phyloP scores from a whole-genome alignment of 1,139 yeast species.

The Starmera stellimalicola region DNA sequence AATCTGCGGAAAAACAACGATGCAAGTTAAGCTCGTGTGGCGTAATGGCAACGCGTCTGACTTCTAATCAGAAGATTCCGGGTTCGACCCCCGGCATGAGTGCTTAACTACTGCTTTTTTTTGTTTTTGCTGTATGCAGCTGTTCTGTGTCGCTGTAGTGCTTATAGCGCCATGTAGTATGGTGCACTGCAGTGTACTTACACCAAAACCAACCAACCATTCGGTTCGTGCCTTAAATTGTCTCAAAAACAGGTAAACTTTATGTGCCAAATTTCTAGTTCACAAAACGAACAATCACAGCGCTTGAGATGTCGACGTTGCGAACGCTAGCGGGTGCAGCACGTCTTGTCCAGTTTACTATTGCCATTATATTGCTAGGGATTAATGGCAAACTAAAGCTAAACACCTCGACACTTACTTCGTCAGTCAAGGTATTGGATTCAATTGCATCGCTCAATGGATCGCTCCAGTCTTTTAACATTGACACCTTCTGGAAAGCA shows the following conservation, averaged over 20 bases:
- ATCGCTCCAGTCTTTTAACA: not conserved
- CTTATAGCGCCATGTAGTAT: no score
- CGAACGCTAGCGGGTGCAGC: not conserved
- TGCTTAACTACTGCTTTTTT: conserved; percentile 26
- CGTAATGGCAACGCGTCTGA: conserved; percentile 56
- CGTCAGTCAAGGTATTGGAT: not conserved
- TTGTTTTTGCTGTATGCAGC: no score
- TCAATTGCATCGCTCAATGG: not conserved
- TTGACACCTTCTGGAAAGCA: not conserved
- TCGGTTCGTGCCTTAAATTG: no score
- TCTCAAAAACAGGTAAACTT: no score
- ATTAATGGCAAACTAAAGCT: conserved; percentile 1
- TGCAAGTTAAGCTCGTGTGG: conserved; percentile 36
- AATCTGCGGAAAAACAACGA: not conserved
- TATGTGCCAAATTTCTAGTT: no score
- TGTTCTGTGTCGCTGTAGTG: no score
- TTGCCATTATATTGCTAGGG: conserved; percentile 1
- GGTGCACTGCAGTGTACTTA: no score
- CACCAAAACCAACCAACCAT: no score
- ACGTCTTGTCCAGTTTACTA: conserved; percentile 1
- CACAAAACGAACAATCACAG: no score
- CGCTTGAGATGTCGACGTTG: not conserved
- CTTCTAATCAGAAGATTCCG: conserved; percentile 50
- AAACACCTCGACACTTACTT: not conserved
- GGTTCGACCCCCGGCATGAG: conserved; percentile 55